phyloP scores from a whole-genome alignment of 1,139 yeast species.

The Saccharomycopsis hybrid region DNA sequence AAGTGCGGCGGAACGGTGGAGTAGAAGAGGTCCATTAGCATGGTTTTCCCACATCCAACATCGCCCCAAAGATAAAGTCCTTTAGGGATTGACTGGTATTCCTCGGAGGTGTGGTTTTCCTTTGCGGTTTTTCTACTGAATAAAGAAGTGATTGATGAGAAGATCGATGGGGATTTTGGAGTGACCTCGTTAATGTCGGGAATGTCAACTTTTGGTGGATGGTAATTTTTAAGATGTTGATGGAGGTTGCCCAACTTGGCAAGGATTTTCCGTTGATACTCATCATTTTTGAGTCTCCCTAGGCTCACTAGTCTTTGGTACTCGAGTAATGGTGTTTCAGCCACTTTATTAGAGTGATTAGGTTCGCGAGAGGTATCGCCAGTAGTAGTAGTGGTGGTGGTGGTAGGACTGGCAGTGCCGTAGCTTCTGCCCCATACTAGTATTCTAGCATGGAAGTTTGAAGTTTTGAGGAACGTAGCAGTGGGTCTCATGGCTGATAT shows the following conservation, averaged over 20 bases:
- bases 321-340: constrained; percentile 46
- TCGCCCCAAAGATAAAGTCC: constrained; percentile 95
- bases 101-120: constrained; percentile 3
- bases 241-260: constrained; percentile 49
- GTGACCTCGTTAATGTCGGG: constrained; percentile 37
- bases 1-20: constrained; percentile 71
- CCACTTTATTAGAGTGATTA: neutral
- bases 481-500: too few relatives aligned
- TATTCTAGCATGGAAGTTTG: too few relatives aligned
- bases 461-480: too few relatives aligned
- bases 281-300: constrained; percentile 55
- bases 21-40: constrained; percentile 95
- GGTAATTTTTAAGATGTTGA: constrained; percentile 38
- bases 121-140: neutral
- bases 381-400: too few relatives aligned
- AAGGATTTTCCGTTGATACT: constrained; percentile 58
- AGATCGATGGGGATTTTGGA: neutral
- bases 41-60: constrained; percentile 97
- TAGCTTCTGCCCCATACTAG: too few relatives aligned
- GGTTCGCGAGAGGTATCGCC: too few relatives aligned
- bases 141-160: neutral
- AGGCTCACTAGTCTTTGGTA: constrained; percentile 50
- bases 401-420: too few relatives aligned
- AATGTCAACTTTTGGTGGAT: constrained; percentile 47
- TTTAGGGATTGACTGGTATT: constrained; percentile 41